These are phyloP conservation scores for Apostasia ramifera DNA, from an alignment of 106 monocot species.

Conservation along the genomic window DNA sequence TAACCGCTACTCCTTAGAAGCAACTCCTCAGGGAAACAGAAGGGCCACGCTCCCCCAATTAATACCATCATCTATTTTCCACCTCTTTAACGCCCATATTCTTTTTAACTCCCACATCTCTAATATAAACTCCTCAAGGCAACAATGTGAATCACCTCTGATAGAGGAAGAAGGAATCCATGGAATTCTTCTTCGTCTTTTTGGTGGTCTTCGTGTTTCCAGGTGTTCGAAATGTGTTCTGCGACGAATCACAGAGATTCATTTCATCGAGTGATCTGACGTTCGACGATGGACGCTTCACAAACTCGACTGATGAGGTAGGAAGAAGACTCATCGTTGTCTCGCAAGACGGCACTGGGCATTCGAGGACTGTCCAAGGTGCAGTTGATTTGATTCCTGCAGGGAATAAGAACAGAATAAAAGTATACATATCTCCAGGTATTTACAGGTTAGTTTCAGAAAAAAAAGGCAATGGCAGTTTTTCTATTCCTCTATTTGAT, in stretches of 20 bases:
- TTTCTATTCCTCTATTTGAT: not conserved
- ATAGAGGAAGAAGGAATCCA: not conserved
- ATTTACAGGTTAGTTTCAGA: slow-evolving; percentile 58
- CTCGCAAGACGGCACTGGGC: slow-evolving; percentile 43
- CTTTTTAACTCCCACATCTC: not conserved
- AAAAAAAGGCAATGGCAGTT: not conserved
- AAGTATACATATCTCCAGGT: slow-evolving; percentile 58
- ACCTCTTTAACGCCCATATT: no score
- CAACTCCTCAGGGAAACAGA: not conserved
- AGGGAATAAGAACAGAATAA: slow-evolving; percentile 51
- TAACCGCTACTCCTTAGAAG: not conserved
- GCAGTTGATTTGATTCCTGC: slow-evolving; percentile 79
- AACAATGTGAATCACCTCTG: not conserved
- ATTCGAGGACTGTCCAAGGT: slow-evolving; percentile 74
- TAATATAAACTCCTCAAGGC: not conserved
- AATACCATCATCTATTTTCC: not conserved
- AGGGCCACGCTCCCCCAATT: not conserved
- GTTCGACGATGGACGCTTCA: not conserved
- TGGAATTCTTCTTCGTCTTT: not conserved
- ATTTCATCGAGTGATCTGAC: slow-evolving; percentile 49
- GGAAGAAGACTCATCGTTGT: slow-evolving; percentile 39
- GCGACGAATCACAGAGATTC: slow-evolving; percentile 7
- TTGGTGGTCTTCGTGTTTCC: not conserved
- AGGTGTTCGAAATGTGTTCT: not conserved
- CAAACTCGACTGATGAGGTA: not conserved